Evolutionary conservation across 2,329 filamentous ascomycete genomes (phyloP).

Genomic region (Leptographium galeiforme): DNA sequence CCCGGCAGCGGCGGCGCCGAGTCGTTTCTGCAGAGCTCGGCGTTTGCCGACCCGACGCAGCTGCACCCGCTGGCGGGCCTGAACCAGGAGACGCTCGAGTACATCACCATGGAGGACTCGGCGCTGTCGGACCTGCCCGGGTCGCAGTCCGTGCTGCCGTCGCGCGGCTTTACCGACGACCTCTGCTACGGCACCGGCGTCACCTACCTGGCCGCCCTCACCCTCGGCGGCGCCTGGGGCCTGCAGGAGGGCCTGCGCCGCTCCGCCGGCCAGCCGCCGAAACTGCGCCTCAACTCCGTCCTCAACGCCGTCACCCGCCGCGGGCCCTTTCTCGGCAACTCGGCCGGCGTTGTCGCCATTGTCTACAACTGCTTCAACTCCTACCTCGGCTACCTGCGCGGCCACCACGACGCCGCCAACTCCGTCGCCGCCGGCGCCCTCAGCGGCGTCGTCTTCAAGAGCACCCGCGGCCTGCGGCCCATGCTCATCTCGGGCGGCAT

Average conservation of each 20-base stretch:
- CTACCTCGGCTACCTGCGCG: constrained; percentile 61
- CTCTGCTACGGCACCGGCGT: constrained; percentile 94
- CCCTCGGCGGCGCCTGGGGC: constrained; percentile 82
- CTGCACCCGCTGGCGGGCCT: constrained; percentile 89
- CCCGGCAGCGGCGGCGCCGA: constrained; percentile 59
- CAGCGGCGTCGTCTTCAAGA: constrained; percentile 93
- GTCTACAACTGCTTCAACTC: constrained; percentile 92
- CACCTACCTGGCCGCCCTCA: constrained; percentile 80
- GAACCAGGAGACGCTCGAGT: constrained; percentile 87
- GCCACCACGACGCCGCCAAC: constrained; percentile 83
- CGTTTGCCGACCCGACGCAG: constrained; percentile 73
- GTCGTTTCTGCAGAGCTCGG: constrained; percentile 65
- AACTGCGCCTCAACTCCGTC: constrained; percentile 84
- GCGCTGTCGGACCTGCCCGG: constrained; percentile 76
- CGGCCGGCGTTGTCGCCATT: constrained; percentile 88
- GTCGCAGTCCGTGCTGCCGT: constrained; percentile 76
- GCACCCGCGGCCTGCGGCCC: constrained; percentile 74
- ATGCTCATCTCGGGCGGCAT: constrained; percentile 93
- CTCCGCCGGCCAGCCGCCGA: constrained; percentile 65
- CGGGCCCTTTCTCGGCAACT: constrained; percentile 93
- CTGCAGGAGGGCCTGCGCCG: constrained; percentile 77
- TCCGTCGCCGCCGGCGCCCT: constrained; percentile 73
- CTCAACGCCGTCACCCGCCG: constrained; percentile 87
- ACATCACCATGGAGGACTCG: constrained; percentile 86
- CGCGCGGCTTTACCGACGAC: constrained; percentile 94